Base-by-base conservation (phyloP, 2,329 filamentous ascomycete species). In the Emericellopsis cladophorae region DNA sequence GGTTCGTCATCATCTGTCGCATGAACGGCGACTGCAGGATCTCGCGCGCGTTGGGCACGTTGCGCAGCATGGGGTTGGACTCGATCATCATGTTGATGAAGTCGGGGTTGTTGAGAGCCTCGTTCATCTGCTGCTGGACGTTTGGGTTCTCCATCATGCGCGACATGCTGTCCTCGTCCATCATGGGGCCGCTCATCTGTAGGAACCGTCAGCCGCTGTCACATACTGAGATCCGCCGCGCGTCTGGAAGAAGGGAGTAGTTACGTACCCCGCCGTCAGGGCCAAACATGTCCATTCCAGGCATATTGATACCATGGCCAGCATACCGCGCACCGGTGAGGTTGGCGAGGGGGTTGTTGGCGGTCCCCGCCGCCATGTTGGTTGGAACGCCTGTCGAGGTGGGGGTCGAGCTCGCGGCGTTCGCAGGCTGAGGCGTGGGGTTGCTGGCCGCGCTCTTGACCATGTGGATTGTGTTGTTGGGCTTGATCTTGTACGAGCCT, bases 381-480 rank as follows among this genome's bases (percentile, higher is more conserved):
- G 80, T 77, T 35, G 77, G 70, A 1, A 76, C 67, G 4, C 73
- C 65, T 24, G 67, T 58, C 1, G 67, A 55, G 8, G 68, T 53
- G 23, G 63, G 53, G 21, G 65, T 55, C 14, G 66, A 57, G 36
- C 67, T 54, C 4, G 66, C 55, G 6, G 66, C 54, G 7, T 66
- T 53, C 1, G 64, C 49, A 16, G 62, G 57, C 39, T 65, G 62
- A 33, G 32, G 32, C 36, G 70, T 51, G 35, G 72, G 68, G 54
- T 93, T 95, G 72, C 89, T 95, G 45, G 85, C 84, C 36, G 92
- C 90, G 57, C 88, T 93, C 70, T 94, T 95, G 54, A 98, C 92
- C 53, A 98, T 76, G 61, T 98, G 92, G 51, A 98, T 79, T 15
- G 90, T 96, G 62, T 96, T 92, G 48, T 89, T 88, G 48, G 86